phyloP scores from a whole-genome alignment of 2,329 filamentous ascomycete genomes.

The Fusarium nygamai region DNA sequence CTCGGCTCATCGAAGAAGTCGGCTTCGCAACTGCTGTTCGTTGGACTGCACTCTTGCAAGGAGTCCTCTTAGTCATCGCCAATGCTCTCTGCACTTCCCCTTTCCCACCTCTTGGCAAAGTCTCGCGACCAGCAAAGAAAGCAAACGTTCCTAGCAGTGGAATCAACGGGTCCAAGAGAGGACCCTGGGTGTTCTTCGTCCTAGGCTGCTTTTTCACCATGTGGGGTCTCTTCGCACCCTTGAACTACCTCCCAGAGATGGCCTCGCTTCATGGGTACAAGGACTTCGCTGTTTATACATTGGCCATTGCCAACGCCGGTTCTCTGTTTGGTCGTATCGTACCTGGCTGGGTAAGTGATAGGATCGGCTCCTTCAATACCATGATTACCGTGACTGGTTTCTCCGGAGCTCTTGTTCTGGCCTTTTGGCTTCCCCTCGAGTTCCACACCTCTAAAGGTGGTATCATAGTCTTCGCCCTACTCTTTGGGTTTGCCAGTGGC shows the following conservation, averaged over 20 bases:
- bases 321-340: neutral
- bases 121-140: neutral
- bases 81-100: neutral
- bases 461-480: neutral
- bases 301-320: neutral
- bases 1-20: neutral
- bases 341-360: neutral
- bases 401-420: neutral
- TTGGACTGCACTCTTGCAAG: neutral
- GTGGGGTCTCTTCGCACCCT: neutral
- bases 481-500: neutral
- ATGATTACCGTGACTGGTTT: neutral
- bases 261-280: neutral
- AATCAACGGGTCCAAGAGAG: neutral
- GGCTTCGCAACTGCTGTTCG: neutral
- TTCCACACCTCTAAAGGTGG: neutral
- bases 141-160: neutral
- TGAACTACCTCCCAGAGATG: constrained; percentile 1
- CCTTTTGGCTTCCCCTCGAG: neutral
- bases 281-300: neutral
- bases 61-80: neutral
- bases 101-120: neutral
- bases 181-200: neutral
- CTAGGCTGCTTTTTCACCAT: constrained; percentile 1
- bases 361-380: neutral